Conservation (phyloP, 305 asterid species). For the Salvia sclarea region DNA sequence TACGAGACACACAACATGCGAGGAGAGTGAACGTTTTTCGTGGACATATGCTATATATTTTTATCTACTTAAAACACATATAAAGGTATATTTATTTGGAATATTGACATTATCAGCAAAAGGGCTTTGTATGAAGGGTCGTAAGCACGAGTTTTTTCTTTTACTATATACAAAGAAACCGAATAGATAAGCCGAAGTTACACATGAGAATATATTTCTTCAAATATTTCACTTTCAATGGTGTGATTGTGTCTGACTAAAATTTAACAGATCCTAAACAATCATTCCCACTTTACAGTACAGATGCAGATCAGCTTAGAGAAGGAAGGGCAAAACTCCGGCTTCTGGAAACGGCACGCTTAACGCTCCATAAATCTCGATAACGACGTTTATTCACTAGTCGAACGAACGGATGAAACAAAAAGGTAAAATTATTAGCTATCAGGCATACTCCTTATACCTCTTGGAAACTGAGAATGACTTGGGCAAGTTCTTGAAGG, state of each 20-base stretch:
- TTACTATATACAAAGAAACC: no score
- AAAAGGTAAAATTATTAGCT: no score
- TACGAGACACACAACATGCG: no score
- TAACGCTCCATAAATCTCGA: conserved; percentile 13
- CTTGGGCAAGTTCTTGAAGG: conserved; percentile 40
- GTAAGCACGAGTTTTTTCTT: neutral
- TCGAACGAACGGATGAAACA: conserved; percentile 15
- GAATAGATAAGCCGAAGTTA: neutral
- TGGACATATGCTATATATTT: no score
- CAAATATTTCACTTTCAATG: neutral
- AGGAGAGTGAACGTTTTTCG: no score
- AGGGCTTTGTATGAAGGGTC: no score
- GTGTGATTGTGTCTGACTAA: conserved; percentile 16
- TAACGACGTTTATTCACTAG: conserved; percentile 5
- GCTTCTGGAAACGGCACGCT: neutral
- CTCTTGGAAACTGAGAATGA: conserved; percentile 46
- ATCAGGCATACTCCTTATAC: conserved; percentile 24
- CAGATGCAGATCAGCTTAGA: conserved; percentile 1
- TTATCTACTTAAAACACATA: no score
- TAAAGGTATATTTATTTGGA: no score
- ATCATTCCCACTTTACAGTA: neutral
- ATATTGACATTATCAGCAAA: no score
- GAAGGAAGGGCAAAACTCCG: neutral
- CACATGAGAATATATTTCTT: neutral
- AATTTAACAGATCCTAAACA: conserved; percentile 22